These are phyloP conservation scores for Gomphus sp. DNA, from an alignment of 1,284 basidiomycete genomes.

Conservation along the genomic window DNA sequence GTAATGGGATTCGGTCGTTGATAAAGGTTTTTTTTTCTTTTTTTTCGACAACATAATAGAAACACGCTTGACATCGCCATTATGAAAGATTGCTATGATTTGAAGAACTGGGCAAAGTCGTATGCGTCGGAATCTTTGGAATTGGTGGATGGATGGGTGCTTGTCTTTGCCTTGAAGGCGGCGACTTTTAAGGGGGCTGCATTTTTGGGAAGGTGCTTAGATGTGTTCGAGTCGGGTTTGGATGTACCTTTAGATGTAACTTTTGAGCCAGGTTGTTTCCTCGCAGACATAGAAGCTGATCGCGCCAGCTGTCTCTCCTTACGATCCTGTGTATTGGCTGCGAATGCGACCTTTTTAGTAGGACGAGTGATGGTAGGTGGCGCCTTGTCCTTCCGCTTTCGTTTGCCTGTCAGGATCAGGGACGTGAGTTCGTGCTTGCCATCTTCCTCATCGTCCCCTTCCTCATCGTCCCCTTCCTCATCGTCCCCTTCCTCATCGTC, in stretches of 20 bases:
- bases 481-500: conserved; percentile 13
- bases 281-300: neutral
- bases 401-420: conserved; percentile 8
- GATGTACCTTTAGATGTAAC: too few species aligned
- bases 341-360: conserved; percentile 13
- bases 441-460: conserved; percentile 10
- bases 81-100: neutral
- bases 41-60: too few species aligned
- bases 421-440: neutral
- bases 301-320: neutral
- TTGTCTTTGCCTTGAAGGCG: neutral
- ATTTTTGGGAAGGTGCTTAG: neutral
- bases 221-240: neutral
- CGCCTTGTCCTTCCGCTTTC: conserved; percentile 9
- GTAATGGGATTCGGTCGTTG: neutral
- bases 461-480: conserved; percentile 20
- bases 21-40: too few species aligned
- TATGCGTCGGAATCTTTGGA: neutral
- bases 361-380: neutral
- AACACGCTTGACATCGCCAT: too few species aligned
- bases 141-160: neutral
- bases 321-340: neutral
- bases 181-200: neutral
- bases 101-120: conserved; percentile 10
- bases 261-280: neutral